These are phyloP conservation scores for Diaporthe sp. DNA, from an alignment of 2,329 filamentous ascomycete species.

Conservation along the genomic window DNA sequence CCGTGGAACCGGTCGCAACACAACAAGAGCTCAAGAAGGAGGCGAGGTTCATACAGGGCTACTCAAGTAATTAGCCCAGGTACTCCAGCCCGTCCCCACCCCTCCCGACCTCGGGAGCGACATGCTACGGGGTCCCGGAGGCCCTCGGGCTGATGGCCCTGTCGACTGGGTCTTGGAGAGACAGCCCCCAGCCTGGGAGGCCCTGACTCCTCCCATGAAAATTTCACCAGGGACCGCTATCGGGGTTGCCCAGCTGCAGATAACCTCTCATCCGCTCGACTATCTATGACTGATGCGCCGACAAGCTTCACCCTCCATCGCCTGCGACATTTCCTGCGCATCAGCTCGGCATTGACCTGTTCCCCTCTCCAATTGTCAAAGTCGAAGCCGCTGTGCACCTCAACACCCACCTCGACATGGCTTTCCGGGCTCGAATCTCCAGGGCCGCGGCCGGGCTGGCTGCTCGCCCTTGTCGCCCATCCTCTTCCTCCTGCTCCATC, in stretches of 20 bases:
- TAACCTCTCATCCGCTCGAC: slow-evolving; percentile 17
- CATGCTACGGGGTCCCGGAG: neutral
- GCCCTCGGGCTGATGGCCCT: neutral
- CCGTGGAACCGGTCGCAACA: neutral
- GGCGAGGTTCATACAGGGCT: neutral
- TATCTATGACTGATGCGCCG: slow-evolving; percentile 15
- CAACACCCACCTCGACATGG: slow-evolving; percentile 29
- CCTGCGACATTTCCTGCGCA: neutral
- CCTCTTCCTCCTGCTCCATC: neutral
- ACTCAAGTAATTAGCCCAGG: no score
- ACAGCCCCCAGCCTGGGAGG: slow-evolving; percentile 1
- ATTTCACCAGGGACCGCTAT: slow-evolving; percentile 36
- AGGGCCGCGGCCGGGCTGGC: slow-evolving; percentile 37
- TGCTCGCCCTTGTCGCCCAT: slow-evolving; percentile 35
- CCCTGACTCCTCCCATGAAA: slow-evolving; percentile 27
- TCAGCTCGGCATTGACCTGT: slow-evolving; percentile 1
- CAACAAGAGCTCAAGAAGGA: neutral
- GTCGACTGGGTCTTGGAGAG: neutral
- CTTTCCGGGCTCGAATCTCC: slow-evolving; percentile 38
- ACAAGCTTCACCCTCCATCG: neutral
- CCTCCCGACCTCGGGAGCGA: slow-evolving; percentile 24
- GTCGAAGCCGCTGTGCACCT: neutral
- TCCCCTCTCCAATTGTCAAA: neutral
- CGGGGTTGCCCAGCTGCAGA: slow-evolving; percentile 24
- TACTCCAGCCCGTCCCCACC: neutral